Conservation (phyloP, 257 asterid genomes). For the Solanum dulcamara region DNA sequence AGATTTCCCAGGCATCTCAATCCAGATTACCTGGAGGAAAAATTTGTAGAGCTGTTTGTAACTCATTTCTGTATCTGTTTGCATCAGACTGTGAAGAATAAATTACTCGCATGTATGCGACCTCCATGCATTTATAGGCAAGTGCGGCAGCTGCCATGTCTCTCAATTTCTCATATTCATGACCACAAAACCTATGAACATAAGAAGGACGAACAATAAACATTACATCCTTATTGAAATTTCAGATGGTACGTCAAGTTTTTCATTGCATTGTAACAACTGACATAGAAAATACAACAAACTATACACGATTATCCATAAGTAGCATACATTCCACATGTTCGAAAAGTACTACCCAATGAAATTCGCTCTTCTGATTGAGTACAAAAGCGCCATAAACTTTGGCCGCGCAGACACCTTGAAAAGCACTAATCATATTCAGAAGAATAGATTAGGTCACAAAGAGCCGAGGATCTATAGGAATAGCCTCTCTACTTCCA, state of each 20-base stretch:
- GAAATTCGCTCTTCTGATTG: background rate
- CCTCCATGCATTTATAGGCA: conserved; percentile 19
- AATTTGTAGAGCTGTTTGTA: conserved; percentile 4
- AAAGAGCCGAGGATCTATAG: background rate
- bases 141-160: conserved; percentile 20
- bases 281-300: background rate
- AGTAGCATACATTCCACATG: background rate
- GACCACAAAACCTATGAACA: conserved; percentile 3
- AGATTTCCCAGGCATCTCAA: background rate
- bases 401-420: background rate
- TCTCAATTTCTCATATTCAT: conserved; percentile 12
- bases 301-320: background rate
- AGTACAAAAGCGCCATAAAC: background rate
- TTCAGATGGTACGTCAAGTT: background rate
- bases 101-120: conserved; percentile 10
- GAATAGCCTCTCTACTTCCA: background rate
- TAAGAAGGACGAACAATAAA: background rate
- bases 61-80: conserved; percentile 6
- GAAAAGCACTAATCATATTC: background rate
- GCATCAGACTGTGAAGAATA: conserved; percentile 2
- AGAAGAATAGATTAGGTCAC: background rate
- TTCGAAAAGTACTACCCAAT: background rate
- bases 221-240: background rate
- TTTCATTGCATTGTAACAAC: background rate
- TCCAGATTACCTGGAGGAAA: conserved; percentile 5